These are phyloP conservation scores for Beta vulgaris DNA, from an alignment of 148 eudicot species.

Conservation along the genomic window DNA sequence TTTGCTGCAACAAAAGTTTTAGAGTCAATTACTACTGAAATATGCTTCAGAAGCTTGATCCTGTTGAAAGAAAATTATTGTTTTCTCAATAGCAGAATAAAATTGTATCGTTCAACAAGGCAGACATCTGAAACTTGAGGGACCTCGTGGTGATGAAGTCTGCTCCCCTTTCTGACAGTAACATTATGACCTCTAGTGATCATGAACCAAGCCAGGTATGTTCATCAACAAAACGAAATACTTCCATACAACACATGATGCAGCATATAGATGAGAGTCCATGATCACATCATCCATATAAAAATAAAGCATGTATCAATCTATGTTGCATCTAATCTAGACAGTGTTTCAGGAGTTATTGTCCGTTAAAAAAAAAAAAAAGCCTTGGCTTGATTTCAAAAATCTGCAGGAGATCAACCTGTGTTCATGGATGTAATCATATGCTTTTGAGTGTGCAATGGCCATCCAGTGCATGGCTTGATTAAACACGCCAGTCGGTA, in stretches of 20 bases:
- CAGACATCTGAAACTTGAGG: constrained; percentile 3
- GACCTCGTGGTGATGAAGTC: neutral
- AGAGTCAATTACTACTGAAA: neutral
- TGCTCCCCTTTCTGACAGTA: constrained; percentile 4
- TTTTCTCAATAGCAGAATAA: constrained; percentile 7
- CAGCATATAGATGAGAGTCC: neutral
- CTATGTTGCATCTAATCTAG: constrained; percentile 1
- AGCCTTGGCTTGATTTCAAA: neutral
- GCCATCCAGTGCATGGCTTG: constrained; percentile 92
- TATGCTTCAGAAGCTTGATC: constrained; percentile 13
- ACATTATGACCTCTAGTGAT: neutral
- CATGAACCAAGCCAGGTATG: constrained; percentile 12
- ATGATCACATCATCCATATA: neutral
- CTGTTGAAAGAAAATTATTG: neutral
- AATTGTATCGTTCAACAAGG: neutral
- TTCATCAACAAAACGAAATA: neutral
- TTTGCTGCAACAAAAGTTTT: constrained; percentile 40
- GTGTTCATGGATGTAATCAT: constrained; percentile 88
- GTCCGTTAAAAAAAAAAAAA: neutral
- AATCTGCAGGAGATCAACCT: constrained; percentile 44
- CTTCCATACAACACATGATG: neutral
- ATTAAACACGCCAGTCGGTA: constrained; percentile 83
- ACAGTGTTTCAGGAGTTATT: constrained; percentile 3
- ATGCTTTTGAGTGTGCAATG: constrained; percentile 87
- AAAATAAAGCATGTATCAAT: neutral